Percentiles rank a stretch among this genome's conserved stretches.
These are phyloP conservation scores for Pythium myriotylum DNA, from an alignment of 352 stramenopile species.

Conservation along the genomic window DNA sequence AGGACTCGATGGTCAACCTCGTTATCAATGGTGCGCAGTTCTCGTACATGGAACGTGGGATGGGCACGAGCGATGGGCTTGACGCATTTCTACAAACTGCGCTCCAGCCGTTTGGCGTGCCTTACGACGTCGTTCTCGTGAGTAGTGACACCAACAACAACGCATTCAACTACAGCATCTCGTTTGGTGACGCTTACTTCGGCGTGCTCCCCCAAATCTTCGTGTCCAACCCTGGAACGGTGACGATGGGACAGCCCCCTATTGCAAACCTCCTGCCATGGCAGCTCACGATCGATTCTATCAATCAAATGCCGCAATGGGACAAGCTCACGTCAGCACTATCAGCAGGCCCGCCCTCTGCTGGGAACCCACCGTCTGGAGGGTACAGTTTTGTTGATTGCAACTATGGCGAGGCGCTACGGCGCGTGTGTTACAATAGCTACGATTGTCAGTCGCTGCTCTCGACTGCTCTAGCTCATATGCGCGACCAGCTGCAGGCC, in stretches of 20 bases:
- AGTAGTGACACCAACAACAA: background rate
- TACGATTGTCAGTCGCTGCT: constrained; percentile 16
- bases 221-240: no score
- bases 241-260: background rate
- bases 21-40: background rate
- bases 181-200: constrained; percentile 18
- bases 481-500: background rate
- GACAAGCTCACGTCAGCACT: constrained; percentile 14
- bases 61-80: background rate
- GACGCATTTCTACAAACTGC: background rate
- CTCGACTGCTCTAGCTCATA: background rate
- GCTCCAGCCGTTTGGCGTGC: background rate
- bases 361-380: background rate
- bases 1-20: constrained; percentile 5
- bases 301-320: constrained; percentile 13
- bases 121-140: background rate
- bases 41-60: constrained; percentile 12
- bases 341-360: background rate
- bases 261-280: background rate
- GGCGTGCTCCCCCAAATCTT: constrained; percentile 11
- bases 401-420: background rate
- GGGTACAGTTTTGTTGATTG: constrained; percentile 1
- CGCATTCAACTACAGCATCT: constrained; percentile 9
- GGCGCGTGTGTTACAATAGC: background rate
- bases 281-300: constrained; percentile 5